Evolutionary conservation across 139 green algal species (phyloP).

Genomic region (Coccomyxa sp.): DNA sequence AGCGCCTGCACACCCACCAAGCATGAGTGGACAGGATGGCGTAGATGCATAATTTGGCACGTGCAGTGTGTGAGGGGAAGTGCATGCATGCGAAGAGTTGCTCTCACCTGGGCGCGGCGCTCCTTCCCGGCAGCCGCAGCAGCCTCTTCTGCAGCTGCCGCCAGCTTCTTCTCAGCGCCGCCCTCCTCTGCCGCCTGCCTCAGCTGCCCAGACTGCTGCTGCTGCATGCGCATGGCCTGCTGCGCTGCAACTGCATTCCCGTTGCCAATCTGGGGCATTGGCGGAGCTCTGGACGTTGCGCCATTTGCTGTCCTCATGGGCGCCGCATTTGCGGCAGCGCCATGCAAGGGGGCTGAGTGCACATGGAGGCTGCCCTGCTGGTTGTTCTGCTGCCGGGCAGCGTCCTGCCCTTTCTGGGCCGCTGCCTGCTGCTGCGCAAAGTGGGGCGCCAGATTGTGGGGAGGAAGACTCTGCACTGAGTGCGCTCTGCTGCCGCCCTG

Average conservation of each 20-base stretch:
- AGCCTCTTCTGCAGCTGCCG: no score
- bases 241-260: no score
- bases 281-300: background rate
- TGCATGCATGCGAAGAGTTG: background rate
- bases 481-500: background rate
- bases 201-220: no score
- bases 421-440: background rate
- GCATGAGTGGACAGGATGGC: background rate
- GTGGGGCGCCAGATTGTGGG: background rate
- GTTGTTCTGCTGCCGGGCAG: background rate
- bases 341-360: no score
- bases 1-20: conserved; percentile 30
- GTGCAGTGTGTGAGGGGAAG: no score
- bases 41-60: background rate
- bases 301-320: background rate
- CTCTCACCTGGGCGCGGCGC: background rate
- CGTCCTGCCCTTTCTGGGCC: no score
- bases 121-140: background rate
- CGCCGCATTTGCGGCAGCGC: no score
- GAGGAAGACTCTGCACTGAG: background rate
- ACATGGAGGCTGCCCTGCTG: no score
- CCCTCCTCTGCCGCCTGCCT: no score
- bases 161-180: no score
- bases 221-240: no score
- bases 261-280: background rate